These are phyloP conservation scores for Hymenotorrendiella dingleyae DNA, from an alignment of 2,329 filamentous ascomycete genomes.

Conservation along the genomic window DNA sequence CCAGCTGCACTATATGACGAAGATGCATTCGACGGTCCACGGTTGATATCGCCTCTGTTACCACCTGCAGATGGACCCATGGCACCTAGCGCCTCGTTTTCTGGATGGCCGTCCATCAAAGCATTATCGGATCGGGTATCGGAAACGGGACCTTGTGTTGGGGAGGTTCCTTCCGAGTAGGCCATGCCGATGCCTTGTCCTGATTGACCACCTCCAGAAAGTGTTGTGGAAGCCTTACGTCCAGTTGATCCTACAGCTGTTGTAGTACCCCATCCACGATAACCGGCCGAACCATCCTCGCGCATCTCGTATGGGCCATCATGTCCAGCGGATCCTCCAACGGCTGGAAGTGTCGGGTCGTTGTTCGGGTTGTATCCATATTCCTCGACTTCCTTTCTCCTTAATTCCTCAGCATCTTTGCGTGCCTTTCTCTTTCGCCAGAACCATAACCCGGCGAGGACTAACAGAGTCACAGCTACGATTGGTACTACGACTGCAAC, in stretches of 20 bases:
- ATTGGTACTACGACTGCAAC: conserved; percentile 93
- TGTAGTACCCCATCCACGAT: conserved; percentile 91
- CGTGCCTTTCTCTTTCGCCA: conserved; percentile 86
- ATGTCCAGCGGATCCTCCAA: conserved; percentile 33
- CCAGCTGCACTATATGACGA: conserved; percentile 86
- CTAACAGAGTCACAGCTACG: conserved; percentile 74
- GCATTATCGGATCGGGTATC: conserved; percentile 67
- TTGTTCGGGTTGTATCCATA: conserved; percentile 98
- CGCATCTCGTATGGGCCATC: conserved; percentile 66
- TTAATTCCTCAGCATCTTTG: conserved; percentile 78
- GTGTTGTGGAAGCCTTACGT: conserved; percentile 81
- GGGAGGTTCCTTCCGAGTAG: conserved; percentile 70
- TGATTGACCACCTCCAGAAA: conserved; percentile 68
- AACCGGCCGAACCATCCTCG: conserved; percentile 71
- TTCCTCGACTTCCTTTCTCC: conserved; percentile 93
- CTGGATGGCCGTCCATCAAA: conserved; percentile 50
- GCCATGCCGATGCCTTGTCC: conserved; percentile 50
- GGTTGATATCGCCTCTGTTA: conserved; percentile 65
- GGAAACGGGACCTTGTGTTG: conserved; percentile 57
- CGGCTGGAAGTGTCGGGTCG: conserved; percentile 69
- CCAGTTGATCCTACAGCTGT: conserved; percentile 62
- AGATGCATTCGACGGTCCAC: conserved; percentile 90
- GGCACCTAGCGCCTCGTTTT: conserved; percentile 76
- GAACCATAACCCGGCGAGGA: conserved; percentile 70
- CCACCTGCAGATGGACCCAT: conserved; percentile 69